Base-by-base conservation (phyloP, 2,329 filamentous ascomycete genomes). In the Aschersonia sp. region DNA sequence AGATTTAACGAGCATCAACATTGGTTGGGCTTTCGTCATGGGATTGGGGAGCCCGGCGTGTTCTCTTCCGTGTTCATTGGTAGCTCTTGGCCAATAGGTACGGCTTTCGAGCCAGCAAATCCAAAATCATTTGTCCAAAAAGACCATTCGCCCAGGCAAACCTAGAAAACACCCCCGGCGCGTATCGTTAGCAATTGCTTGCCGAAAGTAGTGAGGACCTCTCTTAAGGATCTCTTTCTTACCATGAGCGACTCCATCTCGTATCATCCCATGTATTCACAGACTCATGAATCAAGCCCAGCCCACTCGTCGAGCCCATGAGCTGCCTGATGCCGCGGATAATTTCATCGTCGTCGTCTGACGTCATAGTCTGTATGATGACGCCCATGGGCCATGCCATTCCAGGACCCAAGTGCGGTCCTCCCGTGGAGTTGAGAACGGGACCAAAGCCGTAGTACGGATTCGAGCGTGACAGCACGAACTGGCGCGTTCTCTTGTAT, bases 61-160 rank as follows among this genome's bases (percentile, higher is more conserved):
- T 22, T 22, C 22, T 22, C 22, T 22, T 22, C 22, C 22, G 2
- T 22, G 22, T 22, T 37, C 47, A 41, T 56, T 77, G 73, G 54
- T 71, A 77, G 54, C 68, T 77, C 51, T 56, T 65, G 32, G 57
- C 55, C 32, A 79, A 61, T 49, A 94, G 59, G 56, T 80, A 69
- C 9, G 86, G 87, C 61, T 86, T 86, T 60, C 86, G 70, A 53
- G 77, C 73, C 43, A 81, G 79, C 45, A 95, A 62, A 65, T 90
- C 84, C 32, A 92, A 63, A 48, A 92, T 76, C 50, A 85, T 86
- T 66, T 90, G 83, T 10, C 85, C 84, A 64, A 89, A 92, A n/a
- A 94, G 77, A 0, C 83, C 87, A 59, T 92, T 92, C 11, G 86
- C 85, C 87, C 87, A 92, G 0, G 86, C 83, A 60, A 92, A 94